Base-by-base conservation (phyloP, 2,329 filamentous ascomycete genomes). In the Didymella arachidicola region DNA sequence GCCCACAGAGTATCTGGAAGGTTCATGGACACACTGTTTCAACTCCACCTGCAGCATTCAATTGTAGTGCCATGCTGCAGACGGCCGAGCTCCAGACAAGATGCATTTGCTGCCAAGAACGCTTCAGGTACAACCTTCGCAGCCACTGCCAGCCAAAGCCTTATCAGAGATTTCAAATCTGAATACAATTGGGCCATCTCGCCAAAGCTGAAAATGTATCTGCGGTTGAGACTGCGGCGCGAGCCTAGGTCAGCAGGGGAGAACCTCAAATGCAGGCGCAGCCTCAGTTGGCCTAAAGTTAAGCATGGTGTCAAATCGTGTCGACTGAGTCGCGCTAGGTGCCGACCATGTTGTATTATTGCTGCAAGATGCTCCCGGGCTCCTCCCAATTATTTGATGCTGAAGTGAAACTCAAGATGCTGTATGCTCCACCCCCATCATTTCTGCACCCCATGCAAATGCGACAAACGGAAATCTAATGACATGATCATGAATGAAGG, bases 181-280 rank as follows among this genome's bases (percentile, higher is more conserved):
- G 10, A 16, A n/a, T 32, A 8, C 53, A 22, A 60, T 63, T 61
- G 62, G 60, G 14, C 32, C 39, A 42, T 30, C 48, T 57, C 18
- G 3, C 16, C 11, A 25, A 18, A 54, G 53, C 60, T 60, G 53
- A 47, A 47, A 43, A 43, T 52, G 34, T 26, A 45, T 14, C 59
- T 59, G 52, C 59, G 32, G 59, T 61, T 57, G 55, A 58, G 51
- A 52, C 52, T 16, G 54, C 57, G 55, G 52, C 57, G 43, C 60
- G 49, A 48, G 50, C 57, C 60, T 53, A 55, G 29, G 38, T 48
- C 42, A 52, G 50, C 43, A 7, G 27, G 16, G 18, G 25, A 18
- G 18, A 54, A 36, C 51, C 51, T 54, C 43, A 47, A 41, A 49
- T 30, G 46, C 42, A 42, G 41, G 36, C 41, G 26, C 46, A 46